A percentile compares a stretch with the other conserved stretches of the same genome.
Conservation (phyloP, 371 early-diverging fungal genomes). For the Mucor piriformis region DNA sequence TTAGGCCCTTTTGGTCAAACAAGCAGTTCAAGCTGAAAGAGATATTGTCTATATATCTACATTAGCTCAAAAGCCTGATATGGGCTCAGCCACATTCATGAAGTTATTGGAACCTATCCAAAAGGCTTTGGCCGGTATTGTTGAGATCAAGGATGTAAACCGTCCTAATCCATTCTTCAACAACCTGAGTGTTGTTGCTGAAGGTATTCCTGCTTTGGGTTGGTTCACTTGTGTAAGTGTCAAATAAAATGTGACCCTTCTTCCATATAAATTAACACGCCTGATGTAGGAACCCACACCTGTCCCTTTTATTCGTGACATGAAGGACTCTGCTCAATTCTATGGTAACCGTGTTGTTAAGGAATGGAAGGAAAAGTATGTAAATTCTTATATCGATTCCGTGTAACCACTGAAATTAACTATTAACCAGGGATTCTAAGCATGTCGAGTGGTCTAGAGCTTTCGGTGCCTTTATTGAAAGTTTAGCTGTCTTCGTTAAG, state of each 20-base stretch:
- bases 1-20: constrained; percentile 46
- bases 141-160: constrained; percentile 76
- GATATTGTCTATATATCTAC: constrained; percentile 76
- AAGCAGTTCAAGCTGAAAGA: constrained; percentile 71
- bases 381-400: neutral
- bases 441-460: constrained; percentile 87
- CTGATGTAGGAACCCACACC: constrained; percentile 81
- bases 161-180: constrained; percentile 74
- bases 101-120: constrained; percentile 76
- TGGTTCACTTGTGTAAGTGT: constrained; percentile 87
- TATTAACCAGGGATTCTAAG: constrained; percentile 62
- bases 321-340: constrained; percentile 91
- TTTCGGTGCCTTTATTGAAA: constrained; percentile 70
- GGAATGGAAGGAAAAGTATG: constrained; percentile 89
- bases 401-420: neutral
- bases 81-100: constrained; percentile 51
- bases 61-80: constrained; percentile 78
- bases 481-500: constrained; percentile 85
- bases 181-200: constrained; percentile 84
- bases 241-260: too few relatives aligned
- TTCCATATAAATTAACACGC: neutral
- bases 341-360: constrained; percentile 90
- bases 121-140: constrained; percentile 64
- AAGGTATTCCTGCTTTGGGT: constrained; percentile 88
- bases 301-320: constrained; percentile 85